These are phyloP conservation scores for Ambrosia trifida DNA, from an alignment of 129 eudicot genomes.

Conservation along the genomic window DNA sequence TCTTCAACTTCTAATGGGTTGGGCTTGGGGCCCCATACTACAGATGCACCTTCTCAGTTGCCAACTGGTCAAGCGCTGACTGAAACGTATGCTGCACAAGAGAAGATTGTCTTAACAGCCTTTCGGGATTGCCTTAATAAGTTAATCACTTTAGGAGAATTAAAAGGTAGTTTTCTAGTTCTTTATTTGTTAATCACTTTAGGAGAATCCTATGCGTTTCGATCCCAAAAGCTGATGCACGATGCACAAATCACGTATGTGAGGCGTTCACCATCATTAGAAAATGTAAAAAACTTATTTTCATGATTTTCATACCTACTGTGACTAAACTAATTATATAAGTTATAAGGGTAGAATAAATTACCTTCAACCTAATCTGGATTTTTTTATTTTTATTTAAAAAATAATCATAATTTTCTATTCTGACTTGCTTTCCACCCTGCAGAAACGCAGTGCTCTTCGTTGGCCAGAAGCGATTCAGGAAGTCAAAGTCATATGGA, in stretches of 20 bases:
- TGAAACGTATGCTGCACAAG: constrained; percentile 73
- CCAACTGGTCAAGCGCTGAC: constrained; percentile 47
- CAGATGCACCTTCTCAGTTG: constrained; percentile 42
- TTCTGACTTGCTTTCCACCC: neutral
- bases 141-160: constrained; percentile 75
- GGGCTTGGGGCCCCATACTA: constrained; percentile 30
- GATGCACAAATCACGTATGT: too few relatives aligned
- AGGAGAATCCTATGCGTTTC: too few relatives aligned
- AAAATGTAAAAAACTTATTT: too few relatives aligned
- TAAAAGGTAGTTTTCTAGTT: constrained; percentile 59
- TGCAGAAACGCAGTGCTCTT: constrained; percentile 67
- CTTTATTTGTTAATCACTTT: neutral
- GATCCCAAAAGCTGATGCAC: too few relatives aligned
- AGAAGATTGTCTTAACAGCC: constrained; percentile 66
- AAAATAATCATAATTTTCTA: neutral
- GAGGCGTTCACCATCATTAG: too few relatives aligned
- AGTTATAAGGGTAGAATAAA: too few relatives aligned
- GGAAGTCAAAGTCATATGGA: constrained; percentile 35
- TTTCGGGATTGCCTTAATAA: constrained; percentile 85
- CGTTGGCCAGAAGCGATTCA: constrained; percentile 60
- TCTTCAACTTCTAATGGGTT: constrained; percentile 46
- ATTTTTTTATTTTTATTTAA: neutral
- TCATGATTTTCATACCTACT: neutral
- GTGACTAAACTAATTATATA: neutral
- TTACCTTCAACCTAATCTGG: neutral